Conservation (phyloP, 306 rosid species). For the Sicyos edulis region DNA sequence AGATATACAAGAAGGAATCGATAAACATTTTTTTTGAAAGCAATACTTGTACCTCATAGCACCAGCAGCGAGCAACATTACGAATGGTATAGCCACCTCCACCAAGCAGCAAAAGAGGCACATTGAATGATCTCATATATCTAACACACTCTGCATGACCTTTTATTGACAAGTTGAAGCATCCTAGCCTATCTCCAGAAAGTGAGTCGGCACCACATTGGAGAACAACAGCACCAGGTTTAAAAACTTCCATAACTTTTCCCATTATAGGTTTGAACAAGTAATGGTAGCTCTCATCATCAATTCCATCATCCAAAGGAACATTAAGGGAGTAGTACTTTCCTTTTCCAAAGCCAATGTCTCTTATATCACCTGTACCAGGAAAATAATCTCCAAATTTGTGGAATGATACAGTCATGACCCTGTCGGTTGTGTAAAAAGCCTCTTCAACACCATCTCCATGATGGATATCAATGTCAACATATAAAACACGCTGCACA, state of each 20-base stretch:
- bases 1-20: background rate
- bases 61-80: conserved; percentile 92
- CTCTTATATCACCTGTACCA: conserved; percentile 77
- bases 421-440: conserved; percentile 80
- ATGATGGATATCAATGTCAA: conserved; percentile 85
- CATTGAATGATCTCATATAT: conserved; percentile 86
- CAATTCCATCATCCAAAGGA: conserved; percentile 85
- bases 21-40: background rate
- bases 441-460: conserved; percentile 95
- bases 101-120: conserved; percentile 72
- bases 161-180: conserved; percentile 80
- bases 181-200: conserved; percentile 83
- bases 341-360: conserved; percentile 71
- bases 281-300: conserved; percentile 84
- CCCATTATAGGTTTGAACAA: conserved; percentile 78
- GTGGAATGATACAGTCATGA: conserved; percentile 88
- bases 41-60: conserved; percentile 59
- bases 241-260: conserved; percentile 82
- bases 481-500: conserved; percentile 78
- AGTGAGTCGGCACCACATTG: conserved; percentile 91
- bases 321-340: conserved; percentile 84
- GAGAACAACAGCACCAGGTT: conserved; percentile 86
- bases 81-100: conserved; percentile 91
- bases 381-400: conserved; percentile 89
- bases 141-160: conserved; percentile 88